Base-by-base conservation (phyloP, 2,329 filamentous ascomycete species). In the Aspergillus udagawae region DNA sequence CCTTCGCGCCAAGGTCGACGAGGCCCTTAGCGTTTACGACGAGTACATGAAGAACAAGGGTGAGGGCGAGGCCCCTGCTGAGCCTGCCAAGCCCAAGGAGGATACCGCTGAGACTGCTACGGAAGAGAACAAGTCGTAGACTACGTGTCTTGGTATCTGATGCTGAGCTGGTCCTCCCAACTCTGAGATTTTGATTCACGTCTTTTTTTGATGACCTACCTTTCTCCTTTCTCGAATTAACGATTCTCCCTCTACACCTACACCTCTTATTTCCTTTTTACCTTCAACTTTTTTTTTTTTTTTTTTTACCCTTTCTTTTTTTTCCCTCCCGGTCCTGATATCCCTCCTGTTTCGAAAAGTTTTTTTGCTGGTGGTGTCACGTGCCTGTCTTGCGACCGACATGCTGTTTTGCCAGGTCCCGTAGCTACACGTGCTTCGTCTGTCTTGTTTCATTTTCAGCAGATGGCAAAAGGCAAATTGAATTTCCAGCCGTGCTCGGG, bases 1-100 rank as follows among this genome's bases (percentile, higher is more conserved):
- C 73, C 88, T 99, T 59, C 90, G 91, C 75, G 86, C 88, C 76
- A 99, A 99, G 88, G 94, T 99, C 59, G 91, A 96, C 60, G 94
- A 99, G 82, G 94, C 94, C 65, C 89, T 99, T 74, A 90, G 86
- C 67, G 94, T 99, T 69, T 99, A 97, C 76, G 92, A 99, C 73
- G 94, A 99, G 79, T 99, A 99, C 77, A 88, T 97, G 80, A 97
- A 97, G 87, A 86, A 85, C 72, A 91, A 94, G 75, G 74, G 75
- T 53, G 77, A 79, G 54, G 74, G 72, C 53, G 75, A 75, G 60
- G 62, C 71, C 55, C 53, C 71, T 59, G 65, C 58, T 53, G 79
- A 81, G 59, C 68, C 76, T 55, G 58, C 71, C 57, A 80, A 81
- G 72, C 76, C 71, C 60, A 69, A 77, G 67, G 76, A 77, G 67